Evolutionary conservation across 495 filamentous ascomycete species (phyloP).

Genomic region (Polyplosphaeria fusca): DNA sequence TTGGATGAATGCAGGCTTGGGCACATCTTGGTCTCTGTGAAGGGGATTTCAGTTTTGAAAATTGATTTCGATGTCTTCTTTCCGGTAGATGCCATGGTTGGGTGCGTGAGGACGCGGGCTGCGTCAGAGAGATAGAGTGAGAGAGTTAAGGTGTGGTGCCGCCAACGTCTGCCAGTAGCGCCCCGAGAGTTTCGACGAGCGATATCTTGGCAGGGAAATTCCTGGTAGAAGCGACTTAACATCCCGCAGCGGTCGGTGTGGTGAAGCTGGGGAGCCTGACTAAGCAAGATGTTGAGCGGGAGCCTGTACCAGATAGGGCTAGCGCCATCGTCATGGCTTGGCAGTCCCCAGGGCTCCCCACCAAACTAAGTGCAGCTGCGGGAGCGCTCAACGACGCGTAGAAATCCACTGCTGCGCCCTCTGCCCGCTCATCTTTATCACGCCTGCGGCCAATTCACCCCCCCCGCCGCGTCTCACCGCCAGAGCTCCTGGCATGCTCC

Average conservation of each 20-base stretch:
- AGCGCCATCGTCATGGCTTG: background rate
- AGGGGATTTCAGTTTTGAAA: constrained; percentile 41
- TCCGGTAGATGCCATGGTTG: constrained; percentile 9
- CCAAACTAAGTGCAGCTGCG: background rate
- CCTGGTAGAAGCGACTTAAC: no score
- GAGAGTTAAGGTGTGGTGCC: no score
- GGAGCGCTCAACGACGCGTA: background rate
- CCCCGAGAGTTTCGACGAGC: no score
- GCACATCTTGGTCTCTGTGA: constrained; percentile 37
- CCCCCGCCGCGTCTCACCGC: constrained; percentile 8
- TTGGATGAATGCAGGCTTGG: background rate
- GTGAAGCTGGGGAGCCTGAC: no score
- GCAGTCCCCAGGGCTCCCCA: background rate
- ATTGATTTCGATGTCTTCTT: constrained; percentile 34
- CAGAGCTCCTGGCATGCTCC: constrained; percentile 19
- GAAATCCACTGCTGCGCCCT: background rate
- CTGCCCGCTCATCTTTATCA: background rate
- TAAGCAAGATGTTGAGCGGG: no score
- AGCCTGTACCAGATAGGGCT: no score
- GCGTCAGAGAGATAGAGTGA: no score
- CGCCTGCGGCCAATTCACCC: background rate
- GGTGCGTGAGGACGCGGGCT: no score
- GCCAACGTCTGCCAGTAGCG: no score
- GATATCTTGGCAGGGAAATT: no score
- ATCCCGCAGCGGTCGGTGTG: no score